Conservation (phyloP, 192 early-diverging fungal genomes). For the Chytriomyces sp. region DNA sequence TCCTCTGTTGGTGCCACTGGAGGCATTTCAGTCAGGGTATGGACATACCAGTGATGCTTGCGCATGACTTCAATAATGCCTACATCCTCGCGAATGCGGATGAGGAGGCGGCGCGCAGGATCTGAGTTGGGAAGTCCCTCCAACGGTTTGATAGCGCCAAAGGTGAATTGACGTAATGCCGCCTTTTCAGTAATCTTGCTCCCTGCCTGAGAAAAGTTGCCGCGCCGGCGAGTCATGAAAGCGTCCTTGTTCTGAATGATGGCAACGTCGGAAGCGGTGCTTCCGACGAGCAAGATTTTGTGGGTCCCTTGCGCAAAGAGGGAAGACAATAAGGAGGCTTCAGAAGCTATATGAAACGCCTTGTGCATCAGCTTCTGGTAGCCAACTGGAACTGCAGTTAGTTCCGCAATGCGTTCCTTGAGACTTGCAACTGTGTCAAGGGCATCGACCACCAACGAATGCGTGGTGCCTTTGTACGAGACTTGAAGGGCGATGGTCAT, state of each 20-base stretch:
- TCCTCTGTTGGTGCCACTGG: too few relatives aligned
- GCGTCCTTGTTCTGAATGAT: constrained; percentile 28
- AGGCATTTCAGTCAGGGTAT: constrained; percentile 67
- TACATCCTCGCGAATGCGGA: constrained; percentile 67
- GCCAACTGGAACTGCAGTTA: constrained; percentile 37
- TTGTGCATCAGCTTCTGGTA: constrained; percentile 63
- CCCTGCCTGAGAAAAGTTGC: not conserved
- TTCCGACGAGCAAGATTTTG: constrained; percentile 63
- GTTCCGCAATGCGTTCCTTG: constrained; percentile 41
- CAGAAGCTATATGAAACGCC: constrained; percentile 27
- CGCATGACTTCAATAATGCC: constrained; percentile 52
- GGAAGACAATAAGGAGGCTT: constrained; percentile 29
- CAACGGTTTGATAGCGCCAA: constrained; percentile 59
- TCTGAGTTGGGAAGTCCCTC: constrained; percentile 53
- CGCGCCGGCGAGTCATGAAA: constrained; percentile 9
- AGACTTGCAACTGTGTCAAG: constrained; percentile 40
- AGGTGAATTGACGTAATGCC: constrained; percentile 55
- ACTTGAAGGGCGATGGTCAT: constrained; percentile 11
- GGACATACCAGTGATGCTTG: constrained; percentile 68
- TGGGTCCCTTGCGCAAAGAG: constrained; percentile 24
- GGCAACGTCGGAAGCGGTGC: constrained; percentile 39
- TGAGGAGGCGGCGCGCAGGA: constrained; percentile 60
- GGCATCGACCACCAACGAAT: constrained; percentile 26
- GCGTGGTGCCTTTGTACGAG: constrained; percentile 18
- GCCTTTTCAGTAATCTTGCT: constrained; percentile 12